A percentile compares a stretch with the other conserved stretches of the same genome.
Conservation (phyloP, 257 asterid genomes). For the Solanum commersonii region DNA sequence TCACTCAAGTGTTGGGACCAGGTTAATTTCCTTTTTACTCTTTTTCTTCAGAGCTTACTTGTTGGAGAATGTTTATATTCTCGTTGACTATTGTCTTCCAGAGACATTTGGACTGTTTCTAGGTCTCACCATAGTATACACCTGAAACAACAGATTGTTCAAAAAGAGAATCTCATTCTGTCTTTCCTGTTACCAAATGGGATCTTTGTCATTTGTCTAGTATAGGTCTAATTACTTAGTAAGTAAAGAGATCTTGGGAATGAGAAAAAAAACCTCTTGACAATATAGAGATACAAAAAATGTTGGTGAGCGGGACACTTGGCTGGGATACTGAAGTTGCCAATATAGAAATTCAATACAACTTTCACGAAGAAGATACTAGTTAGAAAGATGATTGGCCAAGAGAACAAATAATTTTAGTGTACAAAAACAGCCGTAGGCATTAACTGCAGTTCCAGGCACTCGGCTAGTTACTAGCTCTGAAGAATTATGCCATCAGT, state of each 20-base stretch:
- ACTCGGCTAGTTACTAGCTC: neutral
- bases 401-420: neutral
- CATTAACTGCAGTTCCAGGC: neutral
- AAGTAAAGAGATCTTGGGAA: neutral
- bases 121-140: neutral
- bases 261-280: neutral
- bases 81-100: neutral
- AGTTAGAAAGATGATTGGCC: neutral
- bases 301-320: neutral
- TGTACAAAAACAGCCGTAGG: neutral
- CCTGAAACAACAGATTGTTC: neutral
- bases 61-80: neutral
- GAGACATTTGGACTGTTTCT: neutral
- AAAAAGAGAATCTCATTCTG: neutral
- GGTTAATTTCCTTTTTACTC: constrained; percentile 26
- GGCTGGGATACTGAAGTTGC: neutral
- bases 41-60: neutral
- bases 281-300: neutral
- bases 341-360: neutral
- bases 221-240: neutral
- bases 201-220: neutral
- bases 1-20: constrained; percentile 92
- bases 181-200: neutral
- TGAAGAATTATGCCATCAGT: neutral
- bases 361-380: neutral